Conservation (phyloP, 257 asterid species). For the Solanum virginianum region DNA sequence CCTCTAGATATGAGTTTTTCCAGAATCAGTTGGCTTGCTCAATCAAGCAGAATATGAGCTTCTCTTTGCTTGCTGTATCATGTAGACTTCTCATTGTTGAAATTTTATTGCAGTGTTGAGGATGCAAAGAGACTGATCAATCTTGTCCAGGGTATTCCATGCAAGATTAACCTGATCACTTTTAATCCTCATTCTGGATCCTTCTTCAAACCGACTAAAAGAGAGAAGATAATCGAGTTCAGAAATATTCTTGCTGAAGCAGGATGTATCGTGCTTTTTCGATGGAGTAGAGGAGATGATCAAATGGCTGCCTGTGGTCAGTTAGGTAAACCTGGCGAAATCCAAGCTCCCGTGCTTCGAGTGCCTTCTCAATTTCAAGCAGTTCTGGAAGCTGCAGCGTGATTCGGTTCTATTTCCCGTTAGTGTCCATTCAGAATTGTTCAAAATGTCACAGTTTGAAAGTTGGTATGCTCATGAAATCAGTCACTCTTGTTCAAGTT, state of each 20-base stretch:
- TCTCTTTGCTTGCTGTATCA: background rate
- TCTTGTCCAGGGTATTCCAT: constrained; percentile 78
- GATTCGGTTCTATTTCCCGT: background rate
- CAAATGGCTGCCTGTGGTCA: constrained; percentile 99
- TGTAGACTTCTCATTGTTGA: background rate
- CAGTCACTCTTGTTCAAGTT: background rate
- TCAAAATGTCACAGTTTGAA: background rate
- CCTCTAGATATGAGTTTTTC: background rate
- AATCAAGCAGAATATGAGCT: background rate
- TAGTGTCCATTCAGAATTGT: background rate
- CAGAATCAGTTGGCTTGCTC: background rate
- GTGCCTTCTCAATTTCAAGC: constrained; percentile 66
- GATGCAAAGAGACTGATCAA: constrained; percentile 73
- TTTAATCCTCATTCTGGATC: constrained; percentile 90
- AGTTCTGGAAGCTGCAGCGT: constrained; percentile 20
- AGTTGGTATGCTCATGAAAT: background rate
- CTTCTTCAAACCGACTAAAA: constrained; percentile 56
- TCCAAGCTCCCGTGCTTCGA: constrained; percentile 73
- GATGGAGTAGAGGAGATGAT: constrained; percentile 88
- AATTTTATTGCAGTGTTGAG: constrained; percentile 32
- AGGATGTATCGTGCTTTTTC: constrained; percentile 56
- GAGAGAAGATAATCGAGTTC: constrained; percentile 76
- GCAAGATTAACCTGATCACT: constrained; percentile 94
- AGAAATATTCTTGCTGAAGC: constrained; percentile 69
- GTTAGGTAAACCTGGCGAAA: constrained; percentile 83